Evolutionary conservation across 768 basidiomycete genomes (phyloP), one percentile per base, ranked within the genome.

Genomic region (Psilocybe subaeruginosa): DNA sequence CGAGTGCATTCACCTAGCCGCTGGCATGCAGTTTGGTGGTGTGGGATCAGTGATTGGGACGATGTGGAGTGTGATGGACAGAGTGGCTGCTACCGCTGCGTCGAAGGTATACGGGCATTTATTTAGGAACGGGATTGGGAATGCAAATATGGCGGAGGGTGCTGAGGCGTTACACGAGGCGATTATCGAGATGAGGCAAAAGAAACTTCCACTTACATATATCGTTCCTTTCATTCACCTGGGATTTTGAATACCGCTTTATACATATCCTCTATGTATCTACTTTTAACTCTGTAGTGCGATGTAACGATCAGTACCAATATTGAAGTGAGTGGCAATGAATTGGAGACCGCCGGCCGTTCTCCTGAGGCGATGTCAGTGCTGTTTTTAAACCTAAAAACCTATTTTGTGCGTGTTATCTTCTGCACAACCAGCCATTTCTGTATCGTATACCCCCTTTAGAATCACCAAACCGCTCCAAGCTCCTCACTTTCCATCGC

Each of bases 141-240:
- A 50, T 8, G 48, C 19, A 5, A 30, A 49, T 8, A 48, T 35
- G 35, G 23, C 23, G 16, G 30, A 58, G 8, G 31, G 46, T 5
- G 56, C 56, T 11, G 56, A 58, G 35, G 56, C 56, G n/a, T 41
- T 58, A 14, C 47, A 50, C 27, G 16, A 35, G 5, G 56, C 56
- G 1, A 27, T 58, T 23, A 17, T 35, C 23, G 17, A 23, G 16
- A 47, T 58, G 47, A 49, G 49, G 35, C 9, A 58, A 35, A 9
- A 17, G 3, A 47, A 47, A 7, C 17, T 37, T 7, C 56, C 56
- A 14, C 23, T 58, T 3, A 50, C 48, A 2, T 49, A n/a, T 16
- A 37, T 48, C n/a, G 56, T 58, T 31, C 56, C 56, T 8, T 58
- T 58, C 17, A 58, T 58, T 39, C 56, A 58, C 27, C 27, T 50